Percentiles rank a stretch among this genome's conserved stretches.
Evolutionary conservation across 768 basidiomycete genomes (phyloP).

Genomic region (Flagelloscypha sp.): DNA sequence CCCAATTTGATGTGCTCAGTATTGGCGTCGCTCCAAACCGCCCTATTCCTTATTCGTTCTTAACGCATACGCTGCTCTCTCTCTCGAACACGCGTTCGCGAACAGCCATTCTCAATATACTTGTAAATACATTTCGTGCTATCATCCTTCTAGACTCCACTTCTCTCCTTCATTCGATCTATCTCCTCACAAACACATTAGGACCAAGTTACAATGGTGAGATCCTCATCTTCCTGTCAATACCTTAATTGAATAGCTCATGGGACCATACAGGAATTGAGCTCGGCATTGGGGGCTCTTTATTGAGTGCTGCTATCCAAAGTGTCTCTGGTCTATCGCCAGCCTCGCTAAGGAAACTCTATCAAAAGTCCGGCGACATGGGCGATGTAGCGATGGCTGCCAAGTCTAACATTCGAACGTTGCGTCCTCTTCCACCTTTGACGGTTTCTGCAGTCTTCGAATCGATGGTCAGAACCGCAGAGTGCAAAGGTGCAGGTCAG

Average conservation of each 20-base stretch:
- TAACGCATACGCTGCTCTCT: conserved; percentile 53
- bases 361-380: conserved; percentile 70
- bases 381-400: conserved; percentile 87
- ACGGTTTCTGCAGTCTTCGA: conserved; percentile 58
- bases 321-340: conserved; percentile 60
- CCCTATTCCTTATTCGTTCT: conserved; percentile 61
- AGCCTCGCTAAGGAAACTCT: conserved; percentile 51
- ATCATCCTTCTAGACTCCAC: conserved; percentile 56
- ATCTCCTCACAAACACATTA: conserved; percentile 76
- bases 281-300: conserved; percentile 59
- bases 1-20: conserved; percentile 32
- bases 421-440: conserved; percentile 64
- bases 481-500: conserved; percentile 67
- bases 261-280: conserved; percentile 60
- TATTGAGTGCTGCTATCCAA: conserved; percentile 64
- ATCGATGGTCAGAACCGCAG: conserved; percentile 57
- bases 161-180: conserved; percentile 69
- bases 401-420: conserved; percentile 65
- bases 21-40: conserved; percentile 29
- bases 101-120: conserved; percentile 54
- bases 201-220: conserved; percentile 71
- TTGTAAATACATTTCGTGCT: conserved; percentile 69
- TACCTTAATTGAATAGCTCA: no score
- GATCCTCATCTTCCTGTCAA: no score
- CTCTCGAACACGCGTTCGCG: conserved; percentile 66